These are phyloP conservation scores for Parastagonospora avenae DNA, from an alignment of 2,329 filamentous ascomycete species.

Conservation along the genomic window DNA sequence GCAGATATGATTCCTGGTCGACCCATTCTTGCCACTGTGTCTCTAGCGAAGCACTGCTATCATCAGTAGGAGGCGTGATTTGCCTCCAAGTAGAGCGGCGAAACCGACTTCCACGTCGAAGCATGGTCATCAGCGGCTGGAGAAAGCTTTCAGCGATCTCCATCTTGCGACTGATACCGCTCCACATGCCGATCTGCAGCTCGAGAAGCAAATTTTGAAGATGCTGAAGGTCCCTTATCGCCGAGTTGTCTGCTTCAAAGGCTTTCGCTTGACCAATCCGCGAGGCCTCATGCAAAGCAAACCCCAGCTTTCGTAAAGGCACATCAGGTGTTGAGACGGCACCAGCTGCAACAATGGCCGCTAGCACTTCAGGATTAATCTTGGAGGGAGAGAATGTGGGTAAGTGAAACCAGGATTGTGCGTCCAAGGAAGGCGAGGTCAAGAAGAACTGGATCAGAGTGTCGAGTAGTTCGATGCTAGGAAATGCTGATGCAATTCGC, in stretches of 20 bases:
- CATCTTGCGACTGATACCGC: slow-evolving; percentile 63
- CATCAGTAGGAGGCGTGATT: slow-evolving; percentile 58
- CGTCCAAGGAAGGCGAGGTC: slow-evolving; percentile 60
- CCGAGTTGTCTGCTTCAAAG: slow-evolving; percentile 57
- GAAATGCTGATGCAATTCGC: slow-evolving; percentile 65
- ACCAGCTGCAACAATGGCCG: slow-evolving; percentile 64
- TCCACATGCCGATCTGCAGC: slow-evolving; percentile 63
- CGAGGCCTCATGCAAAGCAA: slow-evolving; percentile 57
- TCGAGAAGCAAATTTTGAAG: slow-evolving; percentile 58
- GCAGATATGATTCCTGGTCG: slow-evolving; percentile 69
- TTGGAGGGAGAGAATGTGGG: slow-evolving; percentile 62
- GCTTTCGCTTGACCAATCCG: slow-evolving; percentile 45
- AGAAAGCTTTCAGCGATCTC: slow-evolving; percentile 64
- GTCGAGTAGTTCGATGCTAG: slow-evolving; percentile 65
- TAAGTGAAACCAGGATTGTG: slow-evolving; percentile 67
- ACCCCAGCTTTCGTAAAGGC: slow-evolving; percentile 65
- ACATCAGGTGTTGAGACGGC: slow-evolving; percentile 63
- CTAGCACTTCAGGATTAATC: slow-evolving; percentile 64
- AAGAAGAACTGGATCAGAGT: slow-evolving; percentile 66
- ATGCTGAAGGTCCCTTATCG: slow-evolving; percentile 58
- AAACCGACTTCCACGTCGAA: slow-evolving; percentile 63
- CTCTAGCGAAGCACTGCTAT: slow-evolving; percentile 63
- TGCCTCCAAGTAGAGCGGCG: slow-evolving; percentile 60
- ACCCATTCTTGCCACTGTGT: slow-evolving; percentile 71
- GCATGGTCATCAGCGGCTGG: slow-evolving; percentile 61